A percentile compares a stretch with the other conserved stretches of the same genome.
phyloP scores from a whole-genome alignment of 495 filamentous ascomycete genomes.

The Eremomyces bilateralis region DNA sequence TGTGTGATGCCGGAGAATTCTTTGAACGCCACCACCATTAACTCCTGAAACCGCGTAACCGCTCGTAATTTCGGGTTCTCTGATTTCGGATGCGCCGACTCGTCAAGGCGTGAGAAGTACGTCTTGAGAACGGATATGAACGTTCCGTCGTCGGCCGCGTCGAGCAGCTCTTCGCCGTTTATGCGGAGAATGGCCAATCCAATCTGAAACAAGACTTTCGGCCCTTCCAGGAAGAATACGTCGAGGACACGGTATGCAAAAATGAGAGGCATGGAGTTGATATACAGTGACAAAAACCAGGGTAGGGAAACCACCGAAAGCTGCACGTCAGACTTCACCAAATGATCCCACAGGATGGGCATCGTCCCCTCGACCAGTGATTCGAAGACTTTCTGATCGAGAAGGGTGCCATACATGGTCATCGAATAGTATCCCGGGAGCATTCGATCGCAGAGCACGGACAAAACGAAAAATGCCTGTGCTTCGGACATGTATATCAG shows the following conservation, averaged over 20 bases:
- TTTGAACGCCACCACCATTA: conserved; percentile 97
- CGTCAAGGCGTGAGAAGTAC: conserved; percentile 82
- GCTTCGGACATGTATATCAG: conserved; percentile 96
- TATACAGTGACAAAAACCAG: conserved; percentile 95
- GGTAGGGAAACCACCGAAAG: conserved; percentile 95
- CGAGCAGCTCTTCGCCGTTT: conserved; percentile 92
- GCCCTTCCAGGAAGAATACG: conserved; percentile 94
- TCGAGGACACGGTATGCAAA: conserved; percentile 93
- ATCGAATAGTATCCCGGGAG: conserved; percentile 93
- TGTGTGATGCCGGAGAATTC: conserved; percentile 94
- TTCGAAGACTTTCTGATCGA: conserved; percentile 94
- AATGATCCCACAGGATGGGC: conserved; percentile 95
- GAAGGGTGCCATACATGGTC: conserved; percentile 94
- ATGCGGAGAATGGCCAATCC: conserved; percentile 91
- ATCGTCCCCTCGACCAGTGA: conserved; percentile 94
- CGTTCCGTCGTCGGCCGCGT: conserved; percentile 83
- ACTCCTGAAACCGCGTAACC: conserved; percentile 87
- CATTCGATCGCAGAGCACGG: conserved; percentile 75
- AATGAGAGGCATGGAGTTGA: conserved; percentile 96
- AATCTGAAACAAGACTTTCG: conserved; percentile 92
- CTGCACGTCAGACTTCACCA: conserved; percentile 85
- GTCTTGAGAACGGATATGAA: conserved; percentile 92
- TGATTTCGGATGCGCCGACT: conserved; percentile 85
- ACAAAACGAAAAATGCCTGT: conserved; percentile 89
- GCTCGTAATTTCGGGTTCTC: conserved; percentile 82